Percentiles rank a stretch among this genome's conserved stretches.
These are phyloP conservation scores for Truncatella angustata DNA, from an alignment of 2,329 filamentous ascomycete genomes.

Conservation along the genomic window DNA sequence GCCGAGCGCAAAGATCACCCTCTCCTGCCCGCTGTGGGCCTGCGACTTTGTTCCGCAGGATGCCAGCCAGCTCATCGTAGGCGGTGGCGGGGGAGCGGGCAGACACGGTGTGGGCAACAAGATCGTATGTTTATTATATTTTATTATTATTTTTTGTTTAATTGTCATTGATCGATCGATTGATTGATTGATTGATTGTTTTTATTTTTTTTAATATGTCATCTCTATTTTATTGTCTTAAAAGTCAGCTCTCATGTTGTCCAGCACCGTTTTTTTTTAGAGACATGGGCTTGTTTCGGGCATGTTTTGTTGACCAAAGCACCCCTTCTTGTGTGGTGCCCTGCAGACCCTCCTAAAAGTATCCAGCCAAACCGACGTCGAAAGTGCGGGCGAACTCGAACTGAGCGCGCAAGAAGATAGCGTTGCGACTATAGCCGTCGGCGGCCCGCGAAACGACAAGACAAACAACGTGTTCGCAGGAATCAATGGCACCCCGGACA, in stretches of 20 bases:
- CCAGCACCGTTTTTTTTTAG: no score
- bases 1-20: constrained; percentile 58
- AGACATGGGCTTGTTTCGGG: no score
- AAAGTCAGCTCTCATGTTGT: no score
- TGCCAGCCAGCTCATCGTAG: constrained; percentile 73
- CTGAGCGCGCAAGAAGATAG: constrained; percentile 85
- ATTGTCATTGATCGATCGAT: constrained; percentile 9
- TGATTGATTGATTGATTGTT: no score
- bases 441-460: constrained; percentile 56
- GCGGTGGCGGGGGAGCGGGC: constrained; percentile 82
- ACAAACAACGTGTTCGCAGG: constrained; percentile 66
- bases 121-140: constrained; percentile 56
- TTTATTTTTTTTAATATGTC: background rate
- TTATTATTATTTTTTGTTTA: background rate
- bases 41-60: constrained; percentile 86
- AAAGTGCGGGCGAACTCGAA: constrained; percentile 68
- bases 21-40: constrained; percentile 82
- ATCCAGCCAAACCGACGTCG: constrained; percentile 61
- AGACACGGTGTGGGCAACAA: constrained; percentile 83
- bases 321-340: no score
- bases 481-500: constrained; percentile 75
- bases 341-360: constrained; percentile 68
- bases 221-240: no score
- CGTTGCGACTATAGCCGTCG: constrained; percentile 74
- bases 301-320: no score